Conservation (phyloP, 306 rosid genomes). For the Senna tora region DNA sequence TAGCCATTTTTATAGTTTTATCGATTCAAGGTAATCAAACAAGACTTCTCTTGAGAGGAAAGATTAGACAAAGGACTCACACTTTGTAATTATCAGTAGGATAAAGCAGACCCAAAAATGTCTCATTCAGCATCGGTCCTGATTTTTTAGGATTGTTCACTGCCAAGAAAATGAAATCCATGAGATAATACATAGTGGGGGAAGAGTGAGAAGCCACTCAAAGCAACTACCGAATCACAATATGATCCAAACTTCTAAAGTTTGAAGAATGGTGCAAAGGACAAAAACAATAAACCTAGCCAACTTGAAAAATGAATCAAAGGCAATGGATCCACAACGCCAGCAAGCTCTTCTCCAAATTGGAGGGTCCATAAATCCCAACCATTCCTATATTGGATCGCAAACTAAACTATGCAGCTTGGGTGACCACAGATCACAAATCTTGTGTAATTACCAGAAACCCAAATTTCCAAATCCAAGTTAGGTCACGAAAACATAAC, state of each 20-base stretch:
- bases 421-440: background rate
- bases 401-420: background rate
- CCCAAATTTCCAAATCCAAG: background rate
- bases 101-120: conserved; percentile 89
- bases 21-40: conserved; percentile 9
- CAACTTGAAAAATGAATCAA: background rate
- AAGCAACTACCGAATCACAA: background rate
- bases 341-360: background rate
- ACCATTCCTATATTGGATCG: conserved; percentile 10
- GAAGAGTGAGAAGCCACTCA: background rate
- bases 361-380: background rate
- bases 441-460: background rate
- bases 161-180: conserved; percentile 40
- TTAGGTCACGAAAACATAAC: background rate
- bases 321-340: background rate
- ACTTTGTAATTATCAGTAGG: conserved; percentile 95
- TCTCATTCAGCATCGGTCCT: conserved; percentile 83
- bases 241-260: background rate
- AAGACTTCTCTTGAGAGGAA: conserved; percentile 1
- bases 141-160: conserved; percentile 94
- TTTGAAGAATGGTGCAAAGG: background rate
- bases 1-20: background rate
- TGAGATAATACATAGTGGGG: conserved; percentile 9
- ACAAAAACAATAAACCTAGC: background rate
- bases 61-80: conserved; percentile 55